These are phyloP conservation scores for Xylariaceae sp. DNA, from an alignment of 2,329 filamentous ascomycete species.

Conservation along the genomic window DNA sequence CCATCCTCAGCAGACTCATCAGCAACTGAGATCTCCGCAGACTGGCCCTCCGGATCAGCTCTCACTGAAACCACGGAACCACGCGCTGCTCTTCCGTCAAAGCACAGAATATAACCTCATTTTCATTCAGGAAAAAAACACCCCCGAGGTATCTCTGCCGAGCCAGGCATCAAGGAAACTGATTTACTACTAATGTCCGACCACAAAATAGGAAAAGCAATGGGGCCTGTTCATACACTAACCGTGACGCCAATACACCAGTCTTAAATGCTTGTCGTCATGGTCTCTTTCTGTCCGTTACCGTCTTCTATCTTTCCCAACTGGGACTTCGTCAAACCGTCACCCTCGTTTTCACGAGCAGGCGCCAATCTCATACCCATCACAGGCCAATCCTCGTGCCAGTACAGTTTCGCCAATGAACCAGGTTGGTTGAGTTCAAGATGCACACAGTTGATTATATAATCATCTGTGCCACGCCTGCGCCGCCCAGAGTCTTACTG, in stretches of 20 bases:
- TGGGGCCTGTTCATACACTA: slow-evolving; percentile 20
- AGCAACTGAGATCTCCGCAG: not conserved
- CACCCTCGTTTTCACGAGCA: not conserved
- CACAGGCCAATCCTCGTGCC: not conserved
- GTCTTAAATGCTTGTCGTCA: slow-evolving; percentile 17
- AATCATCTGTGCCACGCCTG: slow-evolving; percentile 96
- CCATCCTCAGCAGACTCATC: not conserved
- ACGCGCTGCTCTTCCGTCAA: not conserved
- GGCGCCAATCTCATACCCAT: not conserved
- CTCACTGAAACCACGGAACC: not conserved
- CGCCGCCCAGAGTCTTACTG: slow-evolving; percentile 93
- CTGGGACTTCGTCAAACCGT: not conserved
- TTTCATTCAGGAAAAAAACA: slow-evolving; percentile 13
- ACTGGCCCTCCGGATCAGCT: not conserved
- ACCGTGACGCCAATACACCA: slow-evolving; percentile 24
- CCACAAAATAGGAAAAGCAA: slow-evolving; percentile 9
- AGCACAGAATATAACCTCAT: slow-evolving; percentile 8
- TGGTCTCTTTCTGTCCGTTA: slow-evolving; percentile 5
- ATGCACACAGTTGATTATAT: slow-evolving; percentile 51
- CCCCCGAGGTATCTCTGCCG: slow-evolving; percentile 10
- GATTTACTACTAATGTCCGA: slow-evolving; percentile 10
- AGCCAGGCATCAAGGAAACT: slow-evolving; percentile 12
- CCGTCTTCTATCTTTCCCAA: slow-evolving; percentile 3
- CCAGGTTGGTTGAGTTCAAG: not conserved
- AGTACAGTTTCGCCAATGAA: not conserved